phyloP scores from a whole-genome alignment of 2,329 filamentous ascomycete species.

The Aspergillus novoparasiticus region DNA sequence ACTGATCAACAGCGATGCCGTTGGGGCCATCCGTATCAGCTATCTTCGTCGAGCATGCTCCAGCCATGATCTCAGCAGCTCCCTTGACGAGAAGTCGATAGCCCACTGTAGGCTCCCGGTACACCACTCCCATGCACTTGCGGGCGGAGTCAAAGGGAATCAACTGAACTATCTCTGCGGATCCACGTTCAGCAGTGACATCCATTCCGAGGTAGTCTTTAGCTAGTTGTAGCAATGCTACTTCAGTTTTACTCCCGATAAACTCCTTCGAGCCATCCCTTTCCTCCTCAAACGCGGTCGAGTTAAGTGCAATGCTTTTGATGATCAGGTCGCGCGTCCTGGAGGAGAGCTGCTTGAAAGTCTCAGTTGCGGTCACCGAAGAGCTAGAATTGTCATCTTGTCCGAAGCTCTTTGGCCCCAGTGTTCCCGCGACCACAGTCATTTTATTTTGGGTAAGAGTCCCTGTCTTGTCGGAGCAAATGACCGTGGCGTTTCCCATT shows the following conservation, averaged over 20 bases:
- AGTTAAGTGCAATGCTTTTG: constrained; percentile 53
- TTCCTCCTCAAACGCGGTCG: constrained; percentile 75
- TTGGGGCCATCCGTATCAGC: constrained; percentile 33
- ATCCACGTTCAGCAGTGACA: constrained; percentile 63
- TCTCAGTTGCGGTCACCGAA: constrained; percentile 27
- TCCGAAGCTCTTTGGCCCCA: constrained; percentile 63
- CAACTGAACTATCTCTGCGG: constrained; percentile 64
- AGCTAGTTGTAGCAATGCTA: constrained; percentile 71
- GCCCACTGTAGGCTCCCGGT: constrained; percentile 39
- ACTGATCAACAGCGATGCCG: constrained; percentile 24
- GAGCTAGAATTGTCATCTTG: constrained; percentile 32
- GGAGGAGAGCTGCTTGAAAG: constrained; percentile 35
- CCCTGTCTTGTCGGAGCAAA: constrained; percentile 80
- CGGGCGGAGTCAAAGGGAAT: constrained; percentile 75
- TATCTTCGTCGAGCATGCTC: constrained; percentile 36
- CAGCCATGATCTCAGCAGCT: constrained; percentile 51
- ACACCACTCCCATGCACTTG: constrained; percentile 63
- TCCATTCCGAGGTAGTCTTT: constrained; percentile 69
- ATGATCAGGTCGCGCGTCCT: constrained; percentile 40
- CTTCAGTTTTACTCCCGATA: constrained; percentile 78
- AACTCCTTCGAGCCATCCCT: constrained; percentile 68
- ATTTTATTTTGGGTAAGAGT: constrained; percentile 75
- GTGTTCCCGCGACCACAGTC: constrained; percentile 73
- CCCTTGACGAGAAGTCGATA: constrained; percentile 54
- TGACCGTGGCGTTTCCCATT: constrained; percentile 78